Evolutionary conservation across 2,329 filamentous ascomycete genomes (phyloP), one percentile per base, ranked within the genome.

Genomic region (Phyllosticta citribraziliensis): DNA sequence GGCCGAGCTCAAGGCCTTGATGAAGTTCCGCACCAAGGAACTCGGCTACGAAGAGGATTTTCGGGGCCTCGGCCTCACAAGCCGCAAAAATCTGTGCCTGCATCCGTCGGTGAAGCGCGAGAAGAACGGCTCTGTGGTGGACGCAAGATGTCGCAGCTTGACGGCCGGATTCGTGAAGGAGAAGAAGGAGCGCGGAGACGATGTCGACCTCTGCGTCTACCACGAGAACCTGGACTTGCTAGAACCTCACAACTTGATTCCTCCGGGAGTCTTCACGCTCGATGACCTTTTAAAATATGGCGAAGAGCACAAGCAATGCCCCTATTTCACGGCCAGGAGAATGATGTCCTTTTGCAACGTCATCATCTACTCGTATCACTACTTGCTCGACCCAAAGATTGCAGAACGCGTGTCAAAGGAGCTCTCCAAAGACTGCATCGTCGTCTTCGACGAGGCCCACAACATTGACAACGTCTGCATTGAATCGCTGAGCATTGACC

Each of bases 281-380:
- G 94, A 99, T 67, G 90, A 87, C 14, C 83, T 99, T 55, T 76
- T 96, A 62, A 85, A 83, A 65, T 97, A 99, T 69, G 93, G 95
- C 58, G 93, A 99, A 74, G 82, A 96, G 68, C 87, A 97, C 65
- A 97, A 97, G 72, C 94, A 97, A 73, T 99, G 94, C 68, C 94
- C 94, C 0, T 99, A 99, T 73, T 99, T 99, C 69, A 97, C 93
- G 14, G 89, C 91, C 14, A 83, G 94, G 62, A 86, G 94, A 65
- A 99, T 99, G 94, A 97, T 99, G 93, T 88, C 94, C 69, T 97
- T 92, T 71, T 99, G 94, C 82, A 97, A 99, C 72, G 91, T 99
- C 70, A 97, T 99, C 70, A 99, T 99, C 67, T 99, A 99, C 77
- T 99, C 94, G 0, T 99, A 99, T 71, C 94, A 99, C 74, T 99